Base-by-base conservation (phyloP, 805 yeast species). In the Ogataea trehaloabstinens region DNA sequence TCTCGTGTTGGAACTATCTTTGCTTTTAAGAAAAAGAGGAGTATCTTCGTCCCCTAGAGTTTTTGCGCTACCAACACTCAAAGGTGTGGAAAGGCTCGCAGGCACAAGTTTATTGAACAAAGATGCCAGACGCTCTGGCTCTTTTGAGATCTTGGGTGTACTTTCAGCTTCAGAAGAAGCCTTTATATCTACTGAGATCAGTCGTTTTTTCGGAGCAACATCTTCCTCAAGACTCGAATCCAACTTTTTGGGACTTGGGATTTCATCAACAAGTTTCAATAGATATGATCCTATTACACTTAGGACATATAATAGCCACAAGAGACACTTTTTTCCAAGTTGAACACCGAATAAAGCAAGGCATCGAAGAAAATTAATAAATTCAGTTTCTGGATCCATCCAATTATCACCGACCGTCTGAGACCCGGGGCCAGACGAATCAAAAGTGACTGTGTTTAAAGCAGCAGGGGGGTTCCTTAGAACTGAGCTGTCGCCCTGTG, bases 241-340 rank as follows among this genome's bases (percentile, higher is more conserved):
- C 25, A 22, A 8, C 10, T 27, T 16, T 10, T 43, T 38, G 2
- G 63, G 63, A 24, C 44, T 52, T 4, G 64, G 64, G 10, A 60
- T 56, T 12, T 32, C 24, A 20, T 51, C 48, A 19, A 54, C 39
- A 2, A 52, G 22, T 10, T 35, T 44, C 31, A 50, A 37, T 18
- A 51, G 12, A 17, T 41, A 20, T 2, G 46, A 19, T 6, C 44
- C 51, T 1, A 49, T 18, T 7, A 40, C 15, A 8, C 49, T 53
- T 17, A 60, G 31, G 2, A 45, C 13, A 37, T 45, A 56, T 1
- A 58, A 13, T 3, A 49, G 11, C 65, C 65, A 60, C 6, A 51
- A 37, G 4, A 48, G 39, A 1, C 38, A 37, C 34, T 56, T 58
- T 15, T 41, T 53, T 1, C 50, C 45, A 4, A 60, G 38, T 21